Evolutionary conservation across 306 rosid genomes (phyloP).

Genomic region (Vigna trinervia): DNA sequence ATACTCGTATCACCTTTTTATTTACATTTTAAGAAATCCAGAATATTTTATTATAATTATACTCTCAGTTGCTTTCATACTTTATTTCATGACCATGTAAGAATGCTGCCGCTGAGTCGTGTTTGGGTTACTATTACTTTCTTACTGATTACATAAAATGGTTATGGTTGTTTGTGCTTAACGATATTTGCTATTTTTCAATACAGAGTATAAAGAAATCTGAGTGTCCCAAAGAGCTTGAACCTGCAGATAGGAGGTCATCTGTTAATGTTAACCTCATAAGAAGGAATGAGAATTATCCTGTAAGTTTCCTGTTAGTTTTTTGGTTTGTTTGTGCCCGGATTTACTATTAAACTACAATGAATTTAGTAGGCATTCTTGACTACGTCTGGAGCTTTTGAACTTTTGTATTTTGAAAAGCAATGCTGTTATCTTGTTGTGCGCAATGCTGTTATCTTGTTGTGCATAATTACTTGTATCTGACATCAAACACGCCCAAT

Average conservation of each 20-base stretch:
- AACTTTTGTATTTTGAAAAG: slow-evolving; percentile 22
- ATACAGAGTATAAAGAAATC: slow-evolving; percentile 90
- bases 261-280: slow-evolving; percentile 87
- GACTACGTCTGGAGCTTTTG: slow-evolving; percentile 16
- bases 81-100: slow-evolving; percentile 11
- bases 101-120: slow-evolving; percentile 15
- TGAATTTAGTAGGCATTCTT: slow-evolving; percentile 15
- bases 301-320: slow-evolving; percentile 65
- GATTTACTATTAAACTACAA: slow-evolving; percentile 3
- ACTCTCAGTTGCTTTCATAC: background rate
- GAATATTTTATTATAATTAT: slow-evolving; percentile 18
- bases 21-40: slow-evolving; percentile 9
- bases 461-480: slow-evolving; percentile 14
- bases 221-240: slow-evolving; percentile 94
- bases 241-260: slow-evolving; percentile 81
- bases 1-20: background rate
- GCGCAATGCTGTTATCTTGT: background rate
- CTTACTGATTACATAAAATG: background rate
- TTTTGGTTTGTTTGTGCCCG: slow-evolving; percentile 33
- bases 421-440: background rate
- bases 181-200: slow-evolving; percentile 37
- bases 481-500: background rate
- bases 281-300: slow-evolving; percentile 80
- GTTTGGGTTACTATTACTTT: slow-evolving; percentile 25
- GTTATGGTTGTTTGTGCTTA: slow-evolving; percentile 16